Evolutionary conservation across 805 yeast species (phyloP).

Genomic region (Blastobotrys muscicola): DNA sequence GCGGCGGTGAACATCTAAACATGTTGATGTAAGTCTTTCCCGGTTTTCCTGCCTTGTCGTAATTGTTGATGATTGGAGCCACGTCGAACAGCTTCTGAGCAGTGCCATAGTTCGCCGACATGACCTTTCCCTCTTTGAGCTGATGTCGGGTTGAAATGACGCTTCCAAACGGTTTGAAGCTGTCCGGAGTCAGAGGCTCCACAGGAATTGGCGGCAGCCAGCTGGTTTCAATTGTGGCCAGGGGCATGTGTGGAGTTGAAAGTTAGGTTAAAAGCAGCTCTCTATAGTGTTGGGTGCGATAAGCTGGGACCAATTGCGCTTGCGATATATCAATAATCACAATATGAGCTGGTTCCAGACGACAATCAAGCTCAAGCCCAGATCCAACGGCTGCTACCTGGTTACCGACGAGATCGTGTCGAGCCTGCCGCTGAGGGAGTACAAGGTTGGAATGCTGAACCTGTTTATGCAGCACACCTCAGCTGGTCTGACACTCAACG

Average conservation of each 20-base stretch:
- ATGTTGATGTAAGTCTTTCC: slow-evolving; percentile 71
- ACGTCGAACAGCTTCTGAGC: slow-evolving; percentile 71
- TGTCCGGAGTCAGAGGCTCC: slow-evolving; percentile 51
- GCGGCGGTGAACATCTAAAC: slow-evolving; percentile 72
- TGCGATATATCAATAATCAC: neutral
- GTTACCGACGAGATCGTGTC: slow-evolving; percentile 55
- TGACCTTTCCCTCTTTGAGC: slow-evolving; percentile 35
- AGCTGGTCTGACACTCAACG: slow-evolving; percentile 68
- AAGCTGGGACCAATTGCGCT: too few species aligned
- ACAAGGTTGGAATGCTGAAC: slow-evolving; percentile 54
- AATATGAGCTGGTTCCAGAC: slow-evolving; percentile 49
- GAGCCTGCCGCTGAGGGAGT: slow-evolving; percentile 47
- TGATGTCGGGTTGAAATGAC: slow-evolving; percentile 74
- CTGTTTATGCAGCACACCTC: slow-evolving; percentile 72
- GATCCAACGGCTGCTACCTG: slow-evolving; percentile 60
- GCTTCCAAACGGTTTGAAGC: slow-evolving; percentile 62
- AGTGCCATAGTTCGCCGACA: slow-evolving; percentile 86
- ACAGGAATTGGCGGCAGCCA: slow-evolving; percentile 32
- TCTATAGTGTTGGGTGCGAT: neutral
- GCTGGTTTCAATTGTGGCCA: slow-evolving; percentile 12
- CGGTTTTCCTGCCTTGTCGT: slow-evolving; percentile 31
- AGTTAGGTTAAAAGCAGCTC: too few species aligned
- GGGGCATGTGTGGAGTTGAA: too few species aligned
- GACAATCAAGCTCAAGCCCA: slow-evolving; percentile 44
- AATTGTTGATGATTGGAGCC: slow-evolving; percentile 54